phyloP scores from a whole-genome alignment of 441 rosid genomes.

The Populus trichocarpa region DNA sequence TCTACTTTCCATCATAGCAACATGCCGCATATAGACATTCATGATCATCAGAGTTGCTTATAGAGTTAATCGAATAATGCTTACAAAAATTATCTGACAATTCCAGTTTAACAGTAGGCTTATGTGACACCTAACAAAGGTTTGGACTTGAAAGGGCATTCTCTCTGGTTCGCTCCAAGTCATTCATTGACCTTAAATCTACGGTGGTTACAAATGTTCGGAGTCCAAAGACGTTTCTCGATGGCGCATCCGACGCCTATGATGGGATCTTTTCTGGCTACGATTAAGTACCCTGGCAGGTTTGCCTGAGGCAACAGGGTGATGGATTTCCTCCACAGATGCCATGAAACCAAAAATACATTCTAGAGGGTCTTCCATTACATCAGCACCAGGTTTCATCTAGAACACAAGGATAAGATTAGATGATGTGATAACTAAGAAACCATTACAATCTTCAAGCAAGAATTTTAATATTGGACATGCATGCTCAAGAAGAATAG shows the following conservation, averaged over 20 bases:
- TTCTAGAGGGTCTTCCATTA: constrained; percentile 53
- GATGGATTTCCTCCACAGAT: constrained; percentile 38
- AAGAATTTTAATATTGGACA: not conserved
- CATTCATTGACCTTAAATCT: not conserved
- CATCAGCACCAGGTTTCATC: constrained; percentile 31
- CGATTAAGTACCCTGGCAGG: constrained; percentile 21
- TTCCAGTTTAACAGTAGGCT: not conserved
- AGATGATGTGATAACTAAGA: not conserved
- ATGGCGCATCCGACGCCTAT: constrained; percentile 31
- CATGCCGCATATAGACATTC: not conserved
- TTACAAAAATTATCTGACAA: not conserved
- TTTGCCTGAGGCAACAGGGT: constrained; percentile 19
- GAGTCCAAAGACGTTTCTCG: constrained; percentile 27
- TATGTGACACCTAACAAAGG: not conserved
- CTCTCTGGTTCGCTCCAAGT: not conserved
- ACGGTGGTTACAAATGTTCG: constrained; percentile 3
- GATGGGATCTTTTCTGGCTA: constrained; percentile 43
- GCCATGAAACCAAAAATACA: constrained; percentile 42
- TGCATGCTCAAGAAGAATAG: not conserved
- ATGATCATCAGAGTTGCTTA: not conserved
- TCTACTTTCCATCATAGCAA: not conserved
- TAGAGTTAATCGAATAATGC: not conserved
- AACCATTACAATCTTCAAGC: not conserved
- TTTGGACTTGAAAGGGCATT: not conserved
- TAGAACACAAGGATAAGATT: constrained; percentile 18